Evolutionary conservation across 495 filamentous ascomycete species (phyloP), one percentile per base, ranked within the genome.

Genomic region (Annulohypoxylon bovei): DNA sequence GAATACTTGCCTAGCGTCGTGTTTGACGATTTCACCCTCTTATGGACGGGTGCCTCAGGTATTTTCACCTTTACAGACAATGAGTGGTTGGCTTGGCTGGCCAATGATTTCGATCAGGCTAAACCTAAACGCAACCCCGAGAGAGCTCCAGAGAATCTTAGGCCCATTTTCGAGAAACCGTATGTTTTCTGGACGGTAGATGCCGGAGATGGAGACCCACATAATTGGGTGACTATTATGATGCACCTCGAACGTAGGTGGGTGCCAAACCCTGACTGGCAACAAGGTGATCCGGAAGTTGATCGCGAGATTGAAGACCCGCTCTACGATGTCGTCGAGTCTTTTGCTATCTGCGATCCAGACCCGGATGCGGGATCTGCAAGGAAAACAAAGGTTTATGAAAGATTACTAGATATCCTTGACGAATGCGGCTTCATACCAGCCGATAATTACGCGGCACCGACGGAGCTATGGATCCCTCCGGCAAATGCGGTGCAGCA

Each of bases 131-230:
- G 3, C 9, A 3, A 12, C 32, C 18, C 52, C 52, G 28, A 0
- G 1, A 35, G 32, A 35, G 11, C 11, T 1, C 32, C 32, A 35
- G 7, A 16, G 0, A 1, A 5, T 1, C 18, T 42, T 7, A 8
- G 2, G 0, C 0, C 8, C 1, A 3, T 54, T 2, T 40, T 14
- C 16, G 4, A 6, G 5, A 44, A 22, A 20, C 66, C 58, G 12
- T 63, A 69, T 18, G 6, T 25, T 22, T 52, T 69, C 33, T 57
- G 66, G 59, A 9, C 53, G 2, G 57, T 63, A 33, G 66, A 63
- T 9, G 4, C 16, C 4, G 27, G n/a, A 14, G 11, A n/a, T 3
- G 3, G 20, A 3, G 40, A 16, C 12, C 2, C 0, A 1, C 23
- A 6, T 7, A 28, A 20, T 2, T 68, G 58, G 65, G 16, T 57